phyloP scores from a whole-genome alignment of 257 asterid species.

The Solanum piurae region DNA sequence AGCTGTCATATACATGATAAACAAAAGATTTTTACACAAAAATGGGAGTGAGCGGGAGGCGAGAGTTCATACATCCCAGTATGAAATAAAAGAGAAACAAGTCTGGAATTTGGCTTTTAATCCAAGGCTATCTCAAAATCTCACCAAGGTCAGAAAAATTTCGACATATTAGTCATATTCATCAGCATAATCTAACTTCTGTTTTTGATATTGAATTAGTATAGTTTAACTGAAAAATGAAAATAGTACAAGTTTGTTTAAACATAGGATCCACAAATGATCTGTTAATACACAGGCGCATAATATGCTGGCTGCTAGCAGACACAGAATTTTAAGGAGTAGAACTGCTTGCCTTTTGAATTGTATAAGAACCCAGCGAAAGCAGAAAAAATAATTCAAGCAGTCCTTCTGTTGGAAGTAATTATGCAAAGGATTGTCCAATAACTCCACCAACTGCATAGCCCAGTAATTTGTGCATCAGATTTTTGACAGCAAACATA shows the following conservation, averaged over 20 bases:
- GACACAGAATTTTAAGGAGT: background rate
- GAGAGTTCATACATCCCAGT: background rate
- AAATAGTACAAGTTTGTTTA: background rate
- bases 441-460: slow-evolving; percentile 85
- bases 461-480: background rate
- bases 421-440: slow-evolving; percentile 83
- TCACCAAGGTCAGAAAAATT: background rate
- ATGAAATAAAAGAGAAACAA: background rate
- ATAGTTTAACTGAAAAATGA: background rate
- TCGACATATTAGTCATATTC: background rate
- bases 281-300: background rate
- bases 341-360: slow-evolving; percentile 68
- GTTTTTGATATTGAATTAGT: background rate
- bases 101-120: background rate
- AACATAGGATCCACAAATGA: background rate
- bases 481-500: background rate
- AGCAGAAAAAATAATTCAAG: slow-evolving; percentile 94
- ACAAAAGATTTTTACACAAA: background rate
- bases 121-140: background rate
- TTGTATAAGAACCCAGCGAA: slow-evolving; percentile 97
- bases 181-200: background rate
- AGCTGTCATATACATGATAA: background rate
- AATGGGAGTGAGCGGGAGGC: background rate
- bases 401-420: slow-evolving; percentile 82
- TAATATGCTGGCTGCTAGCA: background rate